Evolutionary conservation across 768 basidiomycete species (phyloP), one percentile per base, ranked within the genome.

Genomic region (Trametes coccinea): DNA sequence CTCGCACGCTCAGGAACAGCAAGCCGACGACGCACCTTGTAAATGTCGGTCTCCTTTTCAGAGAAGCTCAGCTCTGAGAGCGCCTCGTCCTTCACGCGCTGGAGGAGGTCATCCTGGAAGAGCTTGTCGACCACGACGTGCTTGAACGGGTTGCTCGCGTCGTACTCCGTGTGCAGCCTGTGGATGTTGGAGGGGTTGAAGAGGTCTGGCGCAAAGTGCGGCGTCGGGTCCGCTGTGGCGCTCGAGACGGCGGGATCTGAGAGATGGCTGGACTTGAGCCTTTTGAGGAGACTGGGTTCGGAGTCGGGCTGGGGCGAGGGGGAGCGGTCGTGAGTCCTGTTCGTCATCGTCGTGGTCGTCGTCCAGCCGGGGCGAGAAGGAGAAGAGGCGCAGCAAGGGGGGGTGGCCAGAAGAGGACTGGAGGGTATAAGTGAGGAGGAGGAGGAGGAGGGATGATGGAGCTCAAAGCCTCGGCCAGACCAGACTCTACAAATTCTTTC

Each of bases 41-140:
- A 98, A 66, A 98, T 98, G 71, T 98, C 96, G 2, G 96, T 98
- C 80, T 98, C 92, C 77, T 97, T 98, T 78, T 94, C 88, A 3
- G 89, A 83, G 72, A 95, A 94, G 73, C 80, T 87, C 62, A 95
- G 82, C 69, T 93, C 85, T 53, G 78, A 76, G 57, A 90, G 74
- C 67, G 91, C 92, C 73, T 95, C 93, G 68, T 93, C 88, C 76
- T 92, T 90, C 61, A 93, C 93, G 34, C 82, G 81, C 68, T 80
- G 79, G 34, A 98, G 80, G 30, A 98, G 81, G 6, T 88, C 88
- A 66, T 95, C 89, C 68, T 89, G 86, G 74, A 98, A 90, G 17
- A 98, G 80, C 67, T 87, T 84, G 52, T 89, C 85, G 56, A 97
- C 82, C 53, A 92, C 80, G 16, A 85, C 86, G 75, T 95, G 87